Percentiles rank a stretch among this genome's conserved stretches.
phyloP scores from a whole-genome alignment of 768 basidiomycete species.

The Rhodocollybia butyracea region DNA sequence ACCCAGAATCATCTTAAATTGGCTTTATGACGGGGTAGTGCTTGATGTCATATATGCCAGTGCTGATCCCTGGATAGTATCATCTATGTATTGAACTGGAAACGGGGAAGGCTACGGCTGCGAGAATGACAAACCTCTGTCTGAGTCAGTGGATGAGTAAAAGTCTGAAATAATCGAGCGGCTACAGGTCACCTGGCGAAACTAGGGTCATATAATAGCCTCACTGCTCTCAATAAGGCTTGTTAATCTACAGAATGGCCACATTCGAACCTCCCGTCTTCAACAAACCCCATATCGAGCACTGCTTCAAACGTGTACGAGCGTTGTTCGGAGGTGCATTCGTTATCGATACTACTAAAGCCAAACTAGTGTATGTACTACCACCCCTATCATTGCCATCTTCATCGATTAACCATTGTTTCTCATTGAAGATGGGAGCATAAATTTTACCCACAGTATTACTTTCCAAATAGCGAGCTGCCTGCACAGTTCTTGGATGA shows the following conservation, averaged over 20 bases:
- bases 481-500: conserved; percentile 37
- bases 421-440: conserved; percentile 52
- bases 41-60: no score
- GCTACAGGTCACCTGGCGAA: no score
- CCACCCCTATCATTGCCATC: not conserved
- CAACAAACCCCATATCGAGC: conserved; percentile 44
- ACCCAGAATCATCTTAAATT: no score
- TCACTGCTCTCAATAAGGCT: not conserved
- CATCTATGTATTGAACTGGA: no score
- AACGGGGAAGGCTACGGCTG: no score
- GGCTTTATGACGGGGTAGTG: no score
- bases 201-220: no score
- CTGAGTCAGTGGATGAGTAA: no score
- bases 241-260: not conserved
- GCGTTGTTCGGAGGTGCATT: conserved; percentile 49
- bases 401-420: not conserved
- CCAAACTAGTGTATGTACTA: conserved; percentile 57
- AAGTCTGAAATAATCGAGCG: no score
- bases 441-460: conserved; percentile 51
- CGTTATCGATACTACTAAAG: conserved; percentile 52
- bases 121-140: no score
- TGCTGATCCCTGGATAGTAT: no score
- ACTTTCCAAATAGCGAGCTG: conserved; percentile 45
- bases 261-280: conserved; percentile 24
- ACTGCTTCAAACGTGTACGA: conserved; percentile 47